Base-by-base conservation (phyloP, 352 stramenopile species). In the Globisporangium iwayamae region DNA sequence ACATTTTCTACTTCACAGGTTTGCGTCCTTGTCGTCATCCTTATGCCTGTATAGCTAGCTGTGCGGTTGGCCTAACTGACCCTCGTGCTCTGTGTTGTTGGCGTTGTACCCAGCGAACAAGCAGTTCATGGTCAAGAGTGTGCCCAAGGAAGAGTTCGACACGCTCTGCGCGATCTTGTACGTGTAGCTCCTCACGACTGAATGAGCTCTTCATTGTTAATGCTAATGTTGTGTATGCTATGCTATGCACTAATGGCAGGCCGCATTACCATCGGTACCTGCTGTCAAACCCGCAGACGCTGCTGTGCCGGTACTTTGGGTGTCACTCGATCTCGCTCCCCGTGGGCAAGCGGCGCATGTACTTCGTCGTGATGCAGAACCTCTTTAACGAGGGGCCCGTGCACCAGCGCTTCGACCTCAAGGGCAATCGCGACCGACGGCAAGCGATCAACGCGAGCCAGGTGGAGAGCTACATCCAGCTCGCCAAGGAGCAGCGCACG, bases 301-400 rank as follows among this genome's bases (percentile, higher is more conserved):
- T 86, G 71, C 69, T 94, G 34, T 92, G 85, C 45, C 77, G 83
- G 18, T 93, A 94, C 71, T 93, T 90, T 70, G 85, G 85, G 41
- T 94, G 85, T 65, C 85, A 92, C 66, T 93, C 84, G 11, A 94
- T 94, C 71, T 89, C 86, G 51, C 66, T 94, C 9, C 86, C 86
- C 14, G 89, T 94, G 18, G 86, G 86, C 54, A 93, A 77, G 51
- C 81, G 86, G 18, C 78, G 86, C 16, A 95, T 95, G 86, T 93
- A 91, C 68, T 95, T 95, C 56, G 86, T 95, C 13, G 84, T 94
- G 58, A 94, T 94, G 86, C 84, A 93, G 28, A 94, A 94, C 52
- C 71, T 94, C 4, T 94, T 94, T 61, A 83, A 89, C 43, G 81
- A 90, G 57, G 84, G 84, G 0, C 73, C 82, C 3, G 82, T 93